Percentiles rank a stretch among this genome's conserved stretches.
Conservation (phyloP, 2,329 filamentous ascomycete species). For the Fusarium torreyae region DNA sequence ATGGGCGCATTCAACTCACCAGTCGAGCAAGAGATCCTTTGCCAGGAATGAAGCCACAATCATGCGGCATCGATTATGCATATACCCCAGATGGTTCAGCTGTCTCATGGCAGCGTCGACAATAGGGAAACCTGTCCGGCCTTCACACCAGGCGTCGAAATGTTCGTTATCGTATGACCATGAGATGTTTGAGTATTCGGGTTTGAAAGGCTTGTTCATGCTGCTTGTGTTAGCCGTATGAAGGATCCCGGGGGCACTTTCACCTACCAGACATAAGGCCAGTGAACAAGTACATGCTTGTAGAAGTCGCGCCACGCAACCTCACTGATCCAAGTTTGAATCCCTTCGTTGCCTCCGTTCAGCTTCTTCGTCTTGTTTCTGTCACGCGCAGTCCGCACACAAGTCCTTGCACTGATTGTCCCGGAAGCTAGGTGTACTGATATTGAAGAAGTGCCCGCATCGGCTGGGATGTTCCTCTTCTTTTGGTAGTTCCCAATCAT, state of each 20-base stretch:
- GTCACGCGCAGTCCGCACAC: conserved; percentile 74
- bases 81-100: conserved; percentile 76
- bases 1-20: conserved; percentile 52
- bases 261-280: conserved; percentile 83
- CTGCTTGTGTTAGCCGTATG: conserved; percentile 39
- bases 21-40: conserved; percentile 87
- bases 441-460: conserved; percentile 75
- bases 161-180: conserved; percentile 83
- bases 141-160: conserved; percentile 82
- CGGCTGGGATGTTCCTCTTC: conserved; percentile 75
- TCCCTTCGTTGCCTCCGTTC: conserved; percentile 75
- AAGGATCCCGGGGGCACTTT: not conserved
- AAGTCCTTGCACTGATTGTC: conserved; percentile 77
- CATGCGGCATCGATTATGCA: conserved; percentile 92
- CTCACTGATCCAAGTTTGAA: conserved; percentile 83
- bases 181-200: conserved; percentile 83
- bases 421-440: conserved; percentile 81
- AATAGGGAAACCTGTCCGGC: conserved; percentile 84
- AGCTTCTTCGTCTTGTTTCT: conserved; percentile 76
- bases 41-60: conserved; percentile 84
- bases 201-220: conserved; percentile 79
- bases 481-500: conserved; percentile 74
- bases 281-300: conserved; percentile 85
- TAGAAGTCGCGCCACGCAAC: conserved; percentile 92
- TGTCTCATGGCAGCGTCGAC: conserved; percentile 92